Evolutionary conservation across 1,284 basidiomycete species (phyloP), one percentile per base, ranked within the genome.

Genomic region (Stygiomarasmius scandens): DNA sequence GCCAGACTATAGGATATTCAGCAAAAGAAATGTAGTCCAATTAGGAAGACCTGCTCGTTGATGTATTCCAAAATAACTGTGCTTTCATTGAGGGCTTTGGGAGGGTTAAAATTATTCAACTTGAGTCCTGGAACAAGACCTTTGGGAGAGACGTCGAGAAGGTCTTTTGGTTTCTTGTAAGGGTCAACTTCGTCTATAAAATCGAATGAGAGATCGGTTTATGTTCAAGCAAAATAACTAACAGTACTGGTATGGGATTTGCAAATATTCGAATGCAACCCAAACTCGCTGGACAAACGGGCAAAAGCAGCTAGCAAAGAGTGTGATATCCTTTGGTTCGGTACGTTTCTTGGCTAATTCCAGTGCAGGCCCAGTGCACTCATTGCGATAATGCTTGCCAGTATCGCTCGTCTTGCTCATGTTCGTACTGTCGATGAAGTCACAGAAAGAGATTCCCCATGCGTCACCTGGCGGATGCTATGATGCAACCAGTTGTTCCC

Each of bases 141-240:
- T 67, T 90, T 92, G 0, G 90, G 89, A 20, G 89, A 92, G 16
- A 92, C n/a, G 52, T 90, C 85, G 12, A 93, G 74, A n/a, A 93
- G 78, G 34, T 89, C 88, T 51, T 82, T 72, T 0, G 92, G 89
- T 66, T 93, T 93, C 73, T 85, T 83, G 77, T 93, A 92, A 1
- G 90, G 89, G 70, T 93, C 89, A 25, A 92, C 88, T 71, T 92
- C 89, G 64, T 85, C 88, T 89, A 52, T 49, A 20, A n/a, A 22
- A n/a, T 11, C n/a, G n/a, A 44, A 52, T 25, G n/a, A 46, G 45
- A 9, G 14, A 22, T 24, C 8, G 23, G n/a, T 23, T 16, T 27
- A 2, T 23, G 23, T 22, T 54, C 36, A 22, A 22, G 50, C 56
- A 46, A 20, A 23, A 48, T 27, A 10, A 61, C 64, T 58, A 47